These are phyloP conservation scores for Aspergillus fumigatus DNA, from an alignment of 2,329 filamentous ascomycete species.

Conservation along the genomic window DNA sequence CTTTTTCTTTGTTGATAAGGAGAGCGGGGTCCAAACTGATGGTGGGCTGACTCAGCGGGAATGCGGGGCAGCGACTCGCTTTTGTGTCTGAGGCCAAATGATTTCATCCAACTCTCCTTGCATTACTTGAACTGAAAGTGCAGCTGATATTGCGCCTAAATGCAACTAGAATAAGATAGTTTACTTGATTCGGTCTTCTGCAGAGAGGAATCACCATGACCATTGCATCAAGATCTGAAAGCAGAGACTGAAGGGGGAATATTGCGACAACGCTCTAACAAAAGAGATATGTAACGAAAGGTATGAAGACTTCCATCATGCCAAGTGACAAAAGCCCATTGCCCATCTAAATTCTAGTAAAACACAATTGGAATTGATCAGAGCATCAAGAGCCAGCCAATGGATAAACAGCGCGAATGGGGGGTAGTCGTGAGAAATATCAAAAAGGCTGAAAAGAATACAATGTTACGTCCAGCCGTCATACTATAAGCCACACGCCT, in stretches of 20 bases:
- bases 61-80: neutral
- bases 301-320: conserved; percentile 2
- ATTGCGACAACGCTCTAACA: conserved; percentile 5
- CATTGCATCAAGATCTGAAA: neutral
- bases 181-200: neutral
- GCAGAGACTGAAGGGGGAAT: conserved; percentile 3
- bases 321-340: neutral
- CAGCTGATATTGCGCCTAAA: neutral
- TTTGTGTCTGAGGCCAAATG: neutral
- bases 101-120: neutral
- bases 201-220: neutral
- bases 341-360: neutral
- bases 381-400: neutral
- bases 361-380: neutral
- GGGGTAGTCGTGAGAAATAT: neutral
- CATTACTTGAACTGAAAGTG: neutral
- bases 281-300: conserved; percentile 4
- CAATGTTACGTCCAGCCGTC: conserved; percentile 14
- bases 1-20: neutral
- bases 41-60: conserved; percentile 1
- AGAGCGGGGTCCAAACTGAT: neutral
- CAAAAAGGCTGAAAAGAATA: conserved; percentile 12
- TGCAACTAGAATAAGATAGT: neutral
- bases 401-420: neutral
- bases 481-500: conserved; percentile 26